Conservation (phyloP, 2,329 filamentous ascomycete genomes). For the Aspergillus floridensis region DNA sequence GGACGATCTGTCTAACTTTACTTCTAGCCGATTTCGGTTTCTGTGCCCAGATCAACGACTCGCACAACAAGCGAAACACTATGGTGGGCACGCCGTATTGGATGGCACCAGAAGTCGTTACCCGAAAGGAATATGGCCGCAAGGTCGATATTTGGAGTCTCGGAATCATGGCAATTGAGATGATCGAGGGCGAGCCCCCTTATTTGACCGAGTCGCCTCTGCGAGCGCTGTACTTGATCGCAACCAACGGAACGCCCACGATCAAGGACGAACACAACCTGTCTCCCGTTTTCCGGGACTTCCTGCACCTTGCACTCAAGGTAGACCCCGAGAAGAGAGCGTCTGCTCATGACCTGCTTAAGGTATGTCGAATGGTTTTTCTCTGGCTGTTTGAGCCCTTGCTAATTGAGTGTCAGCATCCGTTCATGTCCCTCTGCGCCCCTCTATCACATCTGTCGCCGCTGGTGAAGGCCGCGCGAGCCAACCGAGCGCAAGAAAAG, state of each 20-base stretch:
- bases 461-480: slow-evolving; percentile 79
- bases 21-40: slow-evolving; percentile 89
- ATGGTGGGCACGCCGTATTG: slow-evolving; percentile 99
- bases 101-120: slow-evolving; percentile 99
- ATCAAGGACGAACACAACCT: slow-evolving; percentile 91
- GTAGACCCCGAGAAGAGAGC: slow-evolving; percentile 97
- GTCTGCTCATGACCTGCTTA: slow-evolving; percentile 87
- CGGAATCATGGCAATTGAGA: slow-evolving; percentile 99
- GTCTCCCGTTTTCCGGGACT: slow-evolving; percentile 81
- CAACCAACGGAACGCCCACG: slow-evolving; percentile 89
- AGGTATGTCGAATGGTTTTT: slow-evolving; percentile 60
- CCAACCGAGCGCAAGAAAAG: slow-evolving; percentile 82
- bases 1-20: slow-evolving; percentile 20
- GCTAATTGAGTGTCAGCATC: slow-evolving; percentile 56
- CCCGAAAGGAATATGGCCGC: slow-evolving; percentile 92
- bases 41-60: slow-evolving; percentile 96
- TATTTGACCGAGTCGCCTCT: slow-evolving; percentile 94
- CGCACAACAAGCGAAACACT: slow-evolving; percentile 93
- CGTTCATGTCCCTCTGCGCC: slow-evolving; percentile 75
- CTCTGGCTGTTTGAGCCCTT: neutral
- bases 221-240: slow-evolving; percentile 90
- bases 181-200: slow-evolving; percentile 98
- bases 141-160: slow-evolving; percentile 99
- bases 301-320: slow-evolving; percentile 87
- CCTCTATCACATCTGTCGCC: slow-evolving; percentile 76